Base-by-base conservation (phyloP, 2,329 filamentous ascomycete genomes). In the Colletotrichum sp. region DNA sequence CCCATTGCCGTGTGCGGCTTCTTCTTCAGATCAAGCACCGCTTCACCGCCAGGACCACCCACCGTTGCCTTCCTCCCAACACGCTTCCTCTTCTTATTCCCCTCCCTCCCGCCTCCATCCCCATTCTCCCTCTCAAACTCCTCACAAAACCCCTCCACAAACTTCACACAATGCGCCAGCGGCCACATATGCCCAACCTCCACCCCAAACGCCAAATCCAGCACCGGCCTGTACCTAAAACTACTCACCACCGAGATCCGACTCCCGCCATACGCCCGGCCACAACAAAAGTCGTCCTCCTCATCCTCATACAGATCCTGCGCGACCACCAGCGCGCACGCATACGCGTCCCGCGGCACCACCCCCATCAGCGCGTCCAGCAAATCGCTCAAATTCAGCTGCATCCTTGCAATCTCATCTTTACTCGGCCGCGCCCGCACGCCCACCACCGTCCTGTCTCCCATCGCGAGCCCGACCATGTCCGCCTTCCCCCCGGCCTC, bases 281-380 rank as follows among this genome's bases (percentile, higher is more conserved):
- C 93, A 76, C 92, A 93, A 69, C 90, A 91, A 79, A 94, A 95
- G 24, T 92, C 89, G 75, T 94, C 93, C 0, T 93, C 90, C 0
- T 93, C 90, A 66, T 89, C 88, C 78, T 94, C 92, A 79, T 92
- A 94, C 16, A 94, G 82, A 79, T 94, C 93, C n/a, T 93, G 89
- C 39, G 92, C 84, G 0, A 90, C 83, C 0, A 94, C 79, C 43
- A 94, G 81, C 0, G 92, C 79, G 2, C 93, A 80, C 0, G 92
- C 87, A 74, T 92, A 92, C 0, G 92, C 92, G 78, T 94, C 89
- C 0, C 78, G 67, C 0, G 92, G 92, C 0, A 94, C 82, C 18
- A 90, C 85, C 3, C 82, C 83, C 3, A 91, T 87, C 1, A 90
- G 86, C 0, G 86, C 88, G 77, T 94, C 92, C 0, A 94, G 85